These are phyloP conservation scores for Oryza glumipatula DNA, from an alignment of 176 grass and related monocot genomes.

Conservation along the genomic window DNA sequence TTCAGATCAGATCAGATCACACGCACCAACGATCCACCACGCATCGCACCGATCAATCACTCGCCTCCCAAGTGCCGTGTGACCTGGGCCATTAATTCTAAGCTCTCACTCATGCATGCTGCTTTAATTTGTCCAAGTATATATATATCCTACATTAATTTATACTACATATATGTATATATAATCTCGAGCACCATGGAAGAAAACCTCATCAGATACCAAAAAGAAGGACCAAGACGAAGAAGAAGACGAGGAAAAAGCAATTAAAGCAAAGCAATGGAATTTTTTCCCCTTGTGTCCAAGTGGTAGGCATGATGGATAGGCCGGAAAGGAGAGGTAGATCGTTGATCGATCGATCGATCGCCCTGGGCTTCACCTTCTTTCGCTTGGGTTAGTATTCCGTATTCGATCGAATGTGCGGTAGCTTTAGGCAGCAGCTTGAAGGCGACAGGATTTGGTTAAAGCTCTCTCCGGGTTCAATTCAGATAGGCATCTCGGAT, in stretches of 20 bases:
- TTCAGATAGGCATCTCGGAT: conserved; percentile 4
- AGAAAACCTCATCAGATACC: neutral
- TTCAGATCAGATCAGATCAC: conserved; percentile 7
- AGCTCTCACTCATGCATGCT: neutral
- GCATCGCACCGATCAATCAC: neutral
- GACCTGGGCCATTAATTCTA: conserved; percentile 7
- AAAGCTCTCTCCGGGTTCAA: neutral
- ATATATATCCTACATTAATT: neutral
- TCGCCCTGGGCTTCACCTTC: neutral
- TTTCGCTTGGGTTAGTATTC: neutral
- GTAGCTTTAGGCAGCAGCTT: neutral
- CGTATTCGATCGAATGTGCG: no score
- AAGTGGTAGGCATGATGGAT: conserved; percentile 39
- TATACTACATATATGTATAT: neutral
- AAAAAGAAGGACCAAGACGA: neutral
- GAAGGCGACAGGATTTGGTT: conserved; percentile 38
- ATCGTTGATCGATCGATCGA: neutral
- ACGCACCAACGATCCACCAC: neutral
- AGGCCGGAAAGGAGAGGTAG: neutral
- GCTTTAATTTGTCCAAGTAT: neutral
- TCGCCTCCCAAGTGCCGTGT: neutral
- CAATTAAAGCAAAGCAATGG: neutral
- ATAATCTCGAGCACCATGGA: neutral
- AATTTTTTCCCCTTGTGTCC: neutral
- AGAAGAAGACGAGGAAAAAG: neutral